These are phyloP conservation scores for Arthroderma uncinatum DNA, from an alignment of 2,329 filamentous ascomycete genomes.

Conservation along the genomic window DNA sequence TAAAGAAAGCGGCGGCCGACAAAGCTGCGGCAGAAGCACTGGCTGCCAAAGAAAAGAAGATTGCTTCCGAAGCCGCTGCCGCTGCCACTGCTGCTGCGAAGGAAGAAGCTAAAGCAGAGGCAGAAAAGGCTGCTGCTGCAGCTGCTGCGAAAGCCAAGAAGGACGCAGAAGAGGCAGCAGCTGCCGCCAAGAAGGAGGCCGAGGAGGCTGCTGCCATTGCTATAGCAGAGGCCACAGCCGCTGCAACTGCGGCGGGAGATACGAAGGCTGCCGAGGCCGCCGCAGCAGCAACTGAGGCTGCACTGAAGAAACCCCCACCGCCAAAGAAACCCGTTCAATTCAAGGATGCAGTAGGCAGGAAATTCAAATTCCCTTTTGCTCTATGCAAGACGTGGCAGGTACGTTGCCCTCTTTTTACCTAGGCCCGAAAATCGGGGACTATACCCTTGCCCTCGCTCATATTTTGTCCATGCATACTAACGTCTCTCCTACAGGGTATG, in stretches of 20 bases:
- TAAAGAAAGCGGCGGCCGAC: constrained; percentile 43
- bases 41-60: constrained; percentile 33
- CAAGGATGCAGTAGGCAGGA: constrained; percentile 81
- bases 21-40: constrained; percentile 26
- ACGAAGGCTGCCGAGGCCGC: constrained; percentile 24
- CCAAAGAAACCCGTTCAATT: constrained; percentile 69
- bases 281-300: constrained; percentile 26
- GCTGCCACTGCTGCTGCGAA: constrained; percentile 22
- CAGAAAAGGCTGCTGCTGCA: constrained; percentile 39
- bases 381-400: constrained; percentile 75
- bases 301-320: constrained; percentile 37
- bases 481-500: constrained; percentile 52
- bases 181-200: constrained; percentile 26
- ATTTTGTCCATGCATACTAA: constrained; percentile 18
- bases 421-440: too few relatives aligned
- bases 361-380: constrained; percentile 85
- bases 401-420: constrained; percentile 30
- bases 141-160: constrained; percentile 37
- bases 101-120: constrained; percentile 39
- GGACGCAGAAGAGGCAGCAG: constrained; percentile 34
- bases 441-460: neutral
- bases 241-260: constrained; percentile 27
- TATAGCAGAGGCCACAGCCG: constrained; percentile 28
- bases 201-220: constrained; percentile 31
- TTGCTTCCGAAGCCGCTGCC: constrained; percentile 32